Conservation (phyloP, 2,329 filamentous ascomycete species). For the Cephalotrichum gorgonifer region DNA sequence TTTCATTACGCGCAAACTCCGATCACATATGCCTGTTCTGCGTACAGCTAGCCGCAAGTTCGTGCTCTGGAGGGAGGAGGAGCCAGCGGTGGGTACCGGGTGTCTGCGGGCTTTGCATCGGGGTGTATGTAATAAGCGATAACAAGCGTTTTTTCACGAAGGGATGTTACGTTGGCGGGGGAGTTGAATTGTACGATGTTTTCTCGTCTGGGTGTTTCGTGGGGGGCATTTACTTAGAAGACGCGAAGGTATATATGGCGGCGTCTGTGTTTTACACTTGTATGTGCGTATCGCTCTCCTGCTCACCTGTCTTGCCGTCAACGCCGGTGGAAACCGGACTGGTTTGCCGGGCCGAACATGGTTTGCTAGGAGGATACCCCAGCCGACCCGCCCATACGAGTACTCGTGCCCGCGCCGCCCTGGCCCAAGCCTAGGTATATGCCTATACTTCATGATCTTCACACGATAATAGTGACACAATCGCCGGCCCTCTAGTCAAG, state of each 20-base stretch:
- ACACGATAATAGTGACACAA: background rate
- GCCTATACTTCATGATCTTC: background rate
- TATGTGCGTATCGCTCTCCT: too few relatives aligned
- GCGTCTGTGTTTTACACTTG: too few relatives aligned
- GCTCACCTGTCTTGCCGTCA: too few relatives aligned
- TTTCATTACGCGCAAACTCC: background rate
- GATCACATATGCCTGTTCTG: too few relatives aligned
- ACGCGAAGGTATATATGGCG: background rate
- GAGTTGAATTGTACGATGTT: background rate
- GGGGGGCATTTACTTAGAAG: background rate
- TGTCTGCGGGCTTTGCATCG: background rate
- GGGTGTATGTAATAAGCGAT: constrained; percentile 25
- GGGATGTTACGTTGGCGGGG: background rate
- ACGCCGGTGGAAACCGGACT: too few relatives aligned
- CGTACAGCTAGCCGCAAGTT: too few relatives aligned
- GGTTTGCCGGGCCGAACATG: too few relatives aligned
- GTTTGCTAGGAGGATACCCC: background rate
- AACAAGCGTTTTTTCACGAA: background rate
- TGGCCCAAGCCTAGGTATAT: too few relatives aligned
- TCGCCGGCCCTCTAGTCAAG: background rate
- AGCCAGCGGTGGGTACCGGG: background rate
- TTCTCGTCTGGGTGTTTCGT: background rate
- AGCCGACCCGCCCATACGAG: background rate
- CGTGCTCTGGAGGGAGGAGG: too few relatives aligned
- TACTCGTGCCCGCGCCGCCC: background rate